Percentiles rank a stretch among this genome's conserved stretches.
phyloP scores from a whole-genome alignment of 129 eudicot genomes.

The Artemisia tridentata region DNA sequence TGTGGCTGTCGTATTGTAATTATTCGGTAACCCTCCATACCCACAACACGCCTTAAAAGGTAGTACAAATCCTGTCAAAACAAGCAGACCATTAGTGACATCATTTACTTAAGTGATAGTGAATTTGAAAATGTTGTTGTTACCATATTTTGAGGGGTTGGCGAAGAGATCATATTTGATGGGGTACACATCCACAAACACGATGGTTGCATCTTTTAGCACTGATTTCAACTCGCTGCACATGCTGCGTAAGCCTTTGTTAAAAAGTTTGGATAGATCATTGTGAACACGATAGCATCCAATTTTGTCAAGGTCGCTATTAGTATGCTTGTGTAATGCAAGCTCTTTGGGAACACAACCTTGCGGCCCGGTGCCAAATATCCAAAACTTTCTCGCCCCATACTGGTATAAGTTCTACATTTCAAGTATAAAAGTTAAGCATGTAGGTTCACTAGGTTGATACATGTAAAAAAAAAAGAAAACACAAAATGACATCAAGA shows the following conservation, averaged over 20 bases:
- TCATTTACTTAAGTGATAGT: not conserved
- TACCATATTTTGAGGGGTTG: constrained; percentile 43
- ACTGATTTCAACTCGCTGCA: constrained; percentile 31
- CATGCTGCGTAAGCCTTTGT: constrained; percentile 28
- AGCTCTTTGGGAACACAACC: constrained; percentile 48
- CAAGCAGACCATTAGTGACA: constrained; percentile 1
- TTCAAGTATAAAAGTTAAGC: not conserved
- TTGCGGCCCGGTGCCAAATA: constrained; percentile 38
- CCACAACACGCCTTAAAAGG: constrained; percentile 41
- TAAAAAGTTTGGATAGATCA: constrained; percentile 27
- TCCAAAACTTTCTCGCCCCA: constrained; percentile 42
- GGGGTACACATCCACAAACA: constrained; percentile 40
- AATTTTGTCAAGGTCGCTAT: constrained; percentile 30
- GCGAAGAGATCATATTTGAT: constrained; percentile 48
- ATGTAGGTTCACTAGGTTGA: not conserved
- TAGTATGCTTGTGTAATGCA: constrained; percentile 33
- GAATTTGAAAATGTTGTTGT: not conserved
- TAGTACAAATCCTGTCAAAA: constrained; percentile 27
- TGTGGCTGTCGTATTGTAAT: constrained; percentile 41
- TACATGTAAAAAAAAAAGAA: not conserved
- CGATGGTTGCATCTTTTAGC: constrained; percentile 32
- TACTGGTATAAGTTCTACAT: constrained; percentile 32
- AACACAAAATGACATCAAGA: not conserved
- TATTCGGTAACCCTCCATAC: constrained; percentile 40
- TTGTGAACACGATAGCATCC: constrained; percentile 41